A percentile compares a stretch with the other conserved stretches of the same genome.
Conservation (phyloP, 148 eudicot genomes). For the Agrostemma githago region DNA sequence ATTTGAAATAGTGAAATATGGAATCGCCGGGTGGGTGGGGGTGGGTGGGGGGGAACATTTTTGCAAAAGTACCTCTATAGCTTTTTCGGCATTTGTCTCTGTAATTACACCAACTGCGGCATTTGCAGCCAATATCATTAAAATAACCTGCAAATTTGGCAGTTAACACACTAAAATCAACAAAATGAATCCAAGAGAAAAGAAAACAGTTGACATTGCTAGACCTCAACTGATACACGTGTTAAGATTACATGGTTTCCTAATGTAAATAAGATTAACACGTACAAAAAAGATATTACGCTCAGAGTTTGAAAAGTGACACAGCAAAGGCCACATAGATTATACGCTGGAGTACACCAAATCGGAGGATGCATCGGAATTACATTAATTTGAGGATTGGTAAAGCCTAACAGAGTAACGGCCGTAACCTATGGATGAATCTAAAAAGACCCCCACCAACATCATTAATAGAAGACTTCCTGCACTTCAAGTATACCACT, state of each 20-base stretch:
- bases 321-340: background rate
- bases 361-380: background rate
- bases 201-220: background rate
- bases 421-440: background rate
- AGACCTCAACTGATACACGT: background rate
- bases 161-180: constrained; percentile 9
- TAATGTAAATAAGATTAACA: background rate
- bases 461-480: no score
- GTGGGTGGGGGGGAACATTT: background rate
- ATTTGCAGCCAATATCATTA: constrained; percentile 98
- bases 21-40: background rate
- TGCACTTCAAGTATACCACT: no score
- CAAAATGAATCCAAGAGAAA: background rate
- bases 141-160: constrained; percentile 58
- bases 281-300: background rate
- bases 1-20: constrained; percentile 6
- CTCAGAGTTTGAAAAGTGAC: background rate
- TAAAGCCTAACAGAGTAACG: background rate
- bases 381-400: background rate
- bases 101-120: constrained; percentile 99
- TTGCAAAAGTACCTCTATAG: constrained; percentile 62
- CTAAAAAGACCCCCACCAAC: background rate
- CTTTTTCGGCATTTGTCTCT: constrained; percentile 99
- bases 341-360: background rate
- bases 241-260: no score